Conservation (phyloP, 495 filamentous ascomycete genomes). For the Neurospora sp. region DNA sequence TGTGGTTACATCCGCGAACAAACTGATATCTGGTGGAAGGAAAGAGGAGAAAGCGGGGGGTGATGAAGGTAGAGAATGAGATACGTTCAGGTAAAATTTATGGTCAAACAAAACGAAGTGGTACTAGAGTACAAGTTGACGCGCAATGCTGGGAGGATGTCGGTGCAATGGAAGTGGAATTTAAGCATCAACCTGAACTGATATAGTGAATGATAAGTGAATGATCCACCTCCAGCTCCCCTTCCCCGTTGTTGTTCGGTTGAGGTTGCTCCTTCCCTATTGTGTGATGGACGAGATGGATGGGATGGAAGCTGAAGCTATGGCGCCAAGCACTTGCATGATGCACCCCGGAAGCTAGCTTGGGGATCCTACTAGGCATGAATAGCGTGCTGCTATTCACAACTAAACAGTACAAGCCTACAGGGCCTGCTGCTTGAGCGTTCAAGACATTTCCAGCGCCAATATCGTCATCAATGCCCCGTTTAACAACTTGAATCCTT, state of each 20-base stretch:
- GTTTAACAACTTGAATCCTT: not conserved
- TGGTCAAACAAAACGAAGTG: not conserved
- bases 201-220: not conserved
- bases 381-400: not conserved
- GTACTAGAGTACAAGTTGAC: not conserved
- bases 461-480: not conserved
- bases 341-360: not conserved
- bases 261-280: not conserved
- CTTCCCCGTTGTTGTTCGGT: not conserved
- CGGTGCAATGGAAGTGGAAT: not conserved
- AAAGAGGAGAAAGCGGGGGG: not conserved
- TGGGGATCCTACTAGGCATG: not conserved
- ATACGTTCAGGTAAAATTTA: not conserved
- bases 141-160: not conserved
- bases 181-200: not conserved
- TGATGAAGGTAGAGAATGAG: not conserved
- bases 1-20: not conserved
- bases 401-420: not conserved
- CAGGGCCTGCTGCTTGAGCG: not conserved
- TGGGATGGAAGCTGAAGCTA: not conserved
- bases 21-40: not conserved
- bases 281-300: not conserved
- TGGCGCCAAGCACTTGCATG: not conserved
- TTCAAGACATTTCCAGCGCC: not conserved
- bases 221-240: not conserved